Conservation (phyloP, 441 rosid genomes). For the Gossypium davidsonii region DNA sequence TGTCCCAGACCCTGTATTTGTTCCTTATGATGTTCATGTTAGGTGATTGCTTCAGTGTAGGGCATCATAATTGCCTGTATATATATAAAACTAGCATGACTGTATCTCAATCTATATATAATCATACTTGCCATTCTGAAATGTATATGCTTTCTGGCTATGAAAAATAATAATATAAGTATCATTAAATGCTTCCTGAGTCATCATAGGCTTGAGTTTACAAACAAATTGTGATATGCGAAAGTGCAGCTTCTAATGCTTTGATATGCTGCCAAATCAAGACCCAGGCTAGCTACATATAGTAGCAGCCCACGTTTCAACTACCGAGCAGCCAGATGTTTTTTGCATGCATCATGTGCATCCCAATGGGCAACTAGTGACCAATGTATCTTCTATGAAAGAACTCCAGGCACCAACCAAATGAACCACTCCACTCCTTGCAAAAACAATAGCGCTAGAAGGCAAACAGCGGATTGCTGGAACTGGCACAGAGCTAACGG, state of each 20-base stretch:
- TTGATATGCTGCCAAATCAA: conserved; percentile 52
- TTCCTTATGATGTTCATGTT: conserved; percentile 44
- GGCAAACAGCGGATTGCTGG: not conserved
- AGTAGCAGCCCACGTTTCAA: conserved; percentile 77
- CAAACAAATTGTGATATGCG: not conserved
- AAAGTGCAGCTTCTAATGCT: not conserved
- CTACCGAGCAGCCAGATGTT: conserved; percentile 70
- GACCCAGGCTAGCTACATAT: conserved; percentile 37
- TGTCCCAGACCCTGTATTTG: conserved; percentile 45
- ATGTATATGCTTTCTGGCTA: conserved; percentile 9
- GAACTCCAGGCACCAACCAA: no score
- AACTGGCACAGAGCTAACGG: not conserved
- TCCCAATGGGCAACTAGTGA: conserved; percentile 67
- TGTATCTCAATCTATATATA: not conserved
- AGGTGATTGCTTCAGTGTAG: conserved; percentile 26
- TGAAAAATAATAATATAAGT: not conserved
- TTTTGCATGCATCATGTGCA: conserved; percentile 64
- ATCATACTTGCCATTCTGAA: conserved; percentile 7
- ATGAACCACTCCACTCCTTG: not conserved
- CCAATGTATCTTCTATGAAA: conserved; percentile 9
- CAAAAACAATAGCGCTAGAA: not conserved
- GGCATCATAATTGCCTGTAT: conserved; percentile 2
- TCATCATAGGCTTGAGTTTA: not conserved
- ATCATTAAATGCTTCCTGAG: no score
- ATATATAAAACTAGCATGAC: conserved; percentile 1